Conservation (phyloP, 495 filamentous ascomycete species). For the Penicilliopsis zonata region DNA sequence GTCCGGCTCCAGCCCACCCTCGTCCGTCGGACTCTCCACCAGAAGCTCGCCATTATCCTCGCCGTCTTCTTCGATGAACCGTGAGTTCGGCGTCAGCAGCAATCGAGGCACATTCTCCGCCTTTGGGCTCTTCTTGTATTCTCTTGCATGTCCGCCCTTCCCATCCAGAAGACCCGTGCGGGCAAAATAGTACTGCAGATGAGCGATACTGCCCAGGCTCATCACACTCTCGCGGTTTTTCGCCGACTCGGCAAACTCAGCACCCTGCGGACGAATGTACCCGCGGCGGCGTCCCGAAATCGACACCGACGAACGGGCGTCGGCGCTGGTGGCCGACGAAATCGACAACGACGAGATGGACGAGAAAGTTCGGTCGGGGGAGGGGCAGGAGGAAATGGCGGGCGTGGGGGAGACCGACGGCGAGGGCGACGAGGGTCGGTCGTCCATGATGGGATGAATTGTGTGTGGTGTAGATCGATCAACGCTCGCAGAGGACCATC, state of each 20-base stretch:
- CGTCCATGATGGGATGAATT: too few relatives aligned
- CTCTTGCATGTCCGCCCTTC: conserved; percentile 75
- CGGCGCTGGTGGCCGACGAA: conserved; percentile 45
- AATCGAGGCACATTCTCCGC: conserved; percentile 25
- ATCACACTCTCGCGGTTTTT: conserved; percentile 84
- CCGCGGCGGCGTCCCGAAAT: conserved; percentile 55
- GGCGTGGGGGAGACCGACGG: conserved; percentile 46
- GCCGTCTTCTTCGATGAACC: conserved; percentile 21
- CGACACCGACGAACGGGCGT: conserved; percentile 42
- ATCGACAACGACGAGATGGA: conserved; percentile 62
- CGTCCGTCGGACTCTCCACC: conserved; percentile 46
- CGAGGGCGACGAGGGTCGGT: conserved; percentile 45
- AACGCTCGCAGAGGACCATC: too few relatives aligned
- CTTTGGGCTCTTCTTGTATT: conserved; percentile 43
- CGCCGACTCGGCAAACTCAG: conserved; percentile 83
- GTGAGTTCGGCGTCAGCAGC: conserved; percentile 30
- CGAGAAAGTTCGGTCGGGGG: conserved; percentile 64
- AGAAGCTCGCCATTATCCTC: conserved; percentile 4
- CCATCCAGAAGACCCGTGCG: conserved; percentile 87
- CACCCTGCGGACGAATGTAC: conserved; percentile 84
- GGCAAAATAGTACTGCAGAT: conserved; percentile 97
- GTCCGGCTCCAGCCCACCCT: conserved; percentile 26
- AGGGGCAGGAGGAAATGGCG: conserved; percentile 49
- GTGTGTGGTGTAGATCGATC: too few relatives aligned
- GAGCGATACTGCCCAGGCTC: conserved; percentile 90